A percentile compares a stretch with the other conserved stretches of the same genome.
phyloP scores from a whole-genome alignment of 805 yeast species.

The Pichia californica region DNA sequence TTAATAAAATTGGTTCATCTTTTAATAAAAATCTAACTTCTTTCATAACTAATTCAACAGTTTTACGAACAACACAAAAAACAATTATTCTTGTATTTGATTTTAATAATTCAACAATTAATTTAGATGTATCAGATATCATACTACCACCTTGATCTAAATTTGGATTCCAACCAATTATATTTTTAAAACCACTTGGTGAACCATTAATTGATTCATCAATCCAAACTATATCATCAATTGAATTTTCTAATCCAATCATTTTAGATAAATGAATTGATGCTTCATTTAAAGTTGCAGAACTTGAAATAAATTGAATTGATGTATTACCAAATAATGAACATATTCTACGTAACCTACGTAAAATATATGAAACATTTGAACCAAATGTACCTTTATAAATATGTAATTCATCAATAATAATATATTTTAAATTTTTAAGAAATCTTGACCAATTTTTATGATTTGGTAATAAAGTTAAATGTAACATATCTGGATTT shows the following conservation, averaged over 20 bases:
- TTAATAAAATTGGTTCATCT: constrained; percentile 38
- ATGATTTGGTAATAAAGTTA: constrained; percentile 75
- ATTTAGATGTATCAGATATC: constrained; percentile 67
- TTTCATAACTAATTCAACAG: constrained; percentile 83
- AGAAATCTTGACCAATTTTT: constrained; percentile 69
- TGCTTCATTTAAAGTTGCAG: constrained; percentile 86
- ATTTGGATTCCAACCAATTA: constrained; percentile 85
- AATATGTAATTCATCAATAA: constrained; percentile 81
- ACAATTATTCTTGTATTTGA: constrained; percentile 75
- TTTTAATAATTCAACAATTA: constrained; percentile 59
- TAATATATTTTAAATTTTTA: constrained; percentile 58
- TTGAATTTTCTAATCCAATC: constrained; percentile 49
- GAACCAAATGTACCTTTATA: constrained; percentile 91
- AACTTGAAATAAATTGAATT: constrained; percentile 75
- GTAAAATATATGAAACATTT: constrained; percentile 79
- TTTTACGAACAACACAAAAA: constrained; percentile 79
- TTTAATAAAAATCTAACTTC: constrained; percentile 58
- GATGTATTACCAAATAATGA: constrained; percentile 43
- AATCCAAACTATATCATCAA: constrained; percentile 47
- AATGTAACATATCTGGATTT: constrained; percentile 91
- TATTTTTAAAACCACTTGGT: constrained; percentile 70
- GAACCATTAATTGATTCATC: constrained; percentile 67
- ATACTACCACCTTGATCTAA: constrained; percentile 55
- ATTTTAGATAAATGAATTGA: constrained; percentile 61
- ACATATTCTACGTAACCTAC: constrained; percentile 68